Base-by-base conservation (phyloP, 1,284 basidiomycete species). In the Rhodotorula mucilaginosa region DNA sequence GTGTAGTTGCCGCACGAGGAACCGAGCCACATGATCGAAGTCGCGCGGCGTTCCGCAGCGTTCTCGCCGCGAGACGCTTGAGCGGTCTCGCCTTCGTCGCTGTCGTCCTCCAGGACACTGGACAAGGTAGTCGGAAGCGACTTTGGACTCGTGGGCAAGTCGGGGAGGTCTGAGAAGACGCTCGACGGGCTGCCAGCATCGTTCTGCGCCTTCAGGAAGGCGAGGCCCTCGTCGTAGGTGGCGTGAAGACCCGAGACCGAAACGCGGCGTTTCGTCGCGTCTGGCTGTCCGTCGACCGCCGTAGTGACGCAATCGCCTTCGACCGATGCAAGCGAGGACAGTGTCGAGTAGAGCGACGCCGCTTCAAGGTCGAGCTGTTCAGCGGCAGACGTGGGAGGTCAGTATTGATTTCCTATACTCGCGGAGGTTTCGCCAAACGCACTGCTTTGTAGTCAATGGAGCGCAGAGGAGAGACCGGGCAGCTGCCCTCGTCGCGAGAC, bases 1-100 rank as follows among this genome's bases (percentile, higher is more conserved):
- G 84, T 81, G 81, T 98, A 97, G 83, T 98, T 98, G 19, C 96
- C 96, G 19, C 98, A 83, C 0, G 93, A 93, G 0, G 92, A 96
- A 0, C 96, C 96, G n/a, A 98, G 85, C 84, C 97, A 98, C 70
- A 97, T 83, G 68, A 97, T 83, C 78, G 94, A 92, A 48, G 61
- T 71, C 58, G 67, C 29, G 29, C 69, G 60, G 58, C 63, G 56
- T 48, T 39, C 39, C 47, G 44, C 52, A 15, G 23, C n/a, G 51
- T 3, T 26, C 21, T 18, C 26, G n/a, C 12, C 51, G 21, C 4
- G 21, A 1, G 21, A 54, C 54, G 49, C 44, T 54, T 16, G 47
- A 58, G 1, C 69, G 65, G 74, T 74, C 69, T 58, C 39, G 39
- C 39, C 39, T 44, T 44, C 39, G 39, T 44, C 39, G 12, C 39